Base-by-base conservation (phyloP, 257 asterid genomes). In the Nicotiana knightiana region DNA sequence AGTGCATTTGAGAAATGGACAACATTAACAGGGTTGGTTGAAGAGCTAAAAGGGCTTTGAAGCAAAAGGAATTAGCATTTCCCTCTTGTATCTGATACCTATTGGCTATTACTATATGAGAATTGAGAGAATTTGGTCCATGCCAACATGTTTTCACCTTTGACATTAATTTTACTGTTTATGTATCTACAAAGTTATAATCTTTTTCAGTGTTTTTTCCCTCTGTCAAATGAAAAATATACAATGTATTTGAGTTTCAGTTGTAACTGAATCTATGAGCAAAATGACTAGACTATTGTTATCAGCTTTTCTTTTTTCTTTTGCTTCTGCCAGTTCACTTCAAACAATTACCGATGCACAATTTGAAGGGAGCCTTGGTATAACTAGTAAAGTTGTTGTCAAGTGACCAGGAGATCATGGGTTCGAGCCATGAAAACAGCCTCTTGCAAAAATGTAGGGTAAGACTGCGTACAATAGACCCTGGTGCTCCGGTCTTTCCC, bases 1-100 rank as follows among this genome's bases (percentile, higher is more conserved):
- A 88, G 70, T 73, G 93, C 99, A 62, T 86, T 96, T 21, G 97
- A 92, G 92, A 96, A 89, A 85, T 96, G 99, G 98, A 87, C 93
- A 26, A 83, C 85, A 13, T 86, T 96, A 37, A 85, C 98, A 24
- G 99, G 98, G 16, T 82, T 96, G 87, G 88, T 70, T 35, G 96
- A 80, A 86, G 90, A 89, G 85, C 93, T 96, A 61, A 96, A 92
- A 86, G 98, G 99, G 28, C 94, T 96, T 83, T 96, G 91, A 95
- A 85, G 81, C 79, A 32, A 26, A 75, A n/a, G 9, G 16, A 48
- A 26, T 26, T 51, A 12, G 63, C 43, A 26, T 28, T 57, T 57
- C 63, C 63, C 21, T 17, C 63, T 57, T 57, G 26, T 57, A 57
- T 57, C 26, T 57, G 26, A 57, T 57, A 18, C 63, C 63, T 57